Base-by-base conservation (phyloP, 2,329 filamentous ascomycete genomes). In the Thelonectria discophora region DNA sequence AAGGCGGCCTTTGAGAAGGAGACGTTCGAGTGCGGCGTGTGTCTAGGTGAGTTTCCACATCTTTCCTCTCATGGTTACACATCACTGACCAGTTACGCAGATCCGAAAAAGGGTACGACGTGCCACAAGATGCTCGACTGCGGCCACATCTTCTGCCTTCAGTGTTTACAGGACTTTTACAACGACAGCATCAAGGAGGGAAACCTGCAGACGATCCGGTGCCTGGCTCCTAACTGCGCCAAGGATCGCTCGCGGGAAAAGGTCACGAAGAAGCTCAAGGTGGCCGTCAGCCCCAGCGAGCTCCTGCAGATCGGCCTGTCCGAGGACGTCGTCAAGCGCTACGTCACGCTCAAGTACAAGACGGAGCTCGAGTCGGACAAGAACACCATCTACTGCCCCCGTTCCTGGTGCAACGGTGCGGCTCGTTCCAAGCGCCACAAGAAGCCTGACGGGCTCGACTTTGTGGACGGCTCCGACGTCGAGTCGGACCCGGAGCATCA, bases 91-190 rank as follows among this genome's bases (percentile, higher is more conserved):
- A 10, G 27, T 30, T 30, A 10, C 9, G 5, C 27, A 85, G 94
- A 98, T 75, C 93, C 93, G 0, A 97, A 97, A 77, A 97, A 96
- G 75, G 95, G 95, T 1, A 78, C 81, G 0, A 85, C 82, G 11
- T 98, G 95, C 75, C 91, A 98, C 78, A 86, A 87, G 43, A 89
- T 98, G 83, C 78, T 90, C 47, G 88, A 90, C 60, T 99, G 95
- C 75, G 88, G 87, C 0, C 94, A 99, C 74, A 93, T 98, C 39
- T 99, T 98, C 73, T 99, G 95, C 76, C 80, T 90, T 17, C 77
- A 87, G n/a, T 99, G 95, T 72, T 81, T 99, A 3, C 90, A 92
- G 65, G 92, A 94, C 69, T 97, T 94, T 69, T 98, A 97, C 82
- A 92, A 90, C 68, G 89, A 88, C 65, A 93, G 92, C 67, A 97